Conservation (phyloP, 2,329 filamentous ascomycete genomes). For the Bipolaris cookei region DNA sequence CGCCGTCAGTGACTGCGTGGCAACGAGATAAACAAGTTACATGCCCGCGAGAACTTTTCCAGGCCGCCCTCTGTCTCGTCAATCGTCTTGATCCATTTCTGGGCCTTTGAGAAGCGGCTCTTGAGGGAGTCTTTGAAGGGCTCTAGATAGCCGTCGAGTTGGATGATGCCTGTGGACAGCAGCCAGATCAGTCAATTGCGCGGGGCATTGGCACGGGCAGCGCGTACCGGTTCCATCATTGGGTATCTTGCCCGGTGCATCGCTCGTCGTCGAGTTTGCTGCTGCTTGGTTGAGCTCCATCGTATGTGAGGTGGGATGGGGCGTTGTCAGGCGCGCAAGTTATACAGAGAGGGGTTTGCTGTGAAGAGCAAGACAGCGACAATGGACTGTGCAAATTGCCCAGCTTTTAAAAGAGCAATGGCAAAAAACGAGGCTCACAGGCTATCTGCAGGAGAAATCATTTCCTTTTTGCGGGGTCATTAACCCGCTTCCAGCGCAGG, state of each 20-base stretch:
- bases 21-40: constrained; percentile 25
- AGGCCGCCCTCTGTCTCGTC: constrained; percentile 84
- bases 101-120: constrained; percentile 76
- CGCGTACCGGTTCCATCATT: constrained; percentile 73
- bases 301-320: constrained; percentile 23
- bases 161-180: constrained; percentile 72
- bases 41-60: constrained; percentile 85
- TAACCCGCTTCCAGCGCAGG: constrained; percentile 32
- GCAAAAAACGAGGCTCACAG: background rate
- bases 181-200: constrained; percentile 32
- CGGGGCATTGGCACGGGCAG: background rate
- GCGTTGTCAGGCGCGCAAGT: constrained; percentile 12
- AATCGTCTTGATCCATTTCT: constrained; percentile 86
- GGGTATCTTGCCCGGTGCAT: constrained; percentile 60
- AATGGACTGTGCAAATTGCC: background rate
- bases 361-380: constrained; percentile 13
- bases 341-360: constrained; percentile 15
- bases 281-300: constrained; percentile 54
- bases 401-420: background rate
- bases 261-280: constrained; percentile 53
- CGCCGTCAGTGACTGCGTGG: constrained; percentile 24
- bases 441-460: constrained; percentile 15
- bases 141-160: constrained; percentile 86
- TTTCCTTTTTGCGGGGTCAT: constrained; percentile 40
- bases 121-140: constrained; percentile 82